Evolutionary conservation across 495 filamentous ascomycete species (phyloP), one percentile per base, ranked within the genome.

Genomic region (Tuber borchii): DNA sequence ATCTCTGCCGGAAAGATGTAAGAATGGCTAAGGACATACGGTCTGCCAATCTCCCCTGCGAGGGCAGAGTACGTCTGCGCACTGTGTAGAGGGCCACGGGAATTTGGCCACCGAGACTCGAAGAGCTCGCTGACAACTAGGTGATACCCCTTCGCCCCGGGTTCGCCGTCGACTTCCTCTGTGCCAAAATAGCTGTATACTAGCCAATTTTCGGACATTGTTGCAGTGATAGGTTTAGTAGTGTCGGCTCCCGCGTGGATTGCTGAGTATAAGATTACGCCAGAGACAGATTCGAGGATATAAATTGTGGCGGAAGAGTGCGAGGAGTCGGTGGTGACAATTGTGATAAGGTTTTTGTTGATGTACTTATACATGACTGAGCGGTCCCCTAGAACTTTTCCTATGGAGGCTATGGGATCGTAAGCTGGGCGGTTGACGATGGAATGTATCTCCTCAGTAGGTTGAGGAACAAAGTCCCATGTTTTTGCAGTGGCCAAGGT

Each of bases 281-380:
- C 96, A 31, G 94, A 94, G 12, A 96, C 88, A 2, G 92, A 91
- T 83, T 98, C 94, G 51, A 99, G 85, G 34, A 98, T 87, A 79
- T 96, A 93, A 77, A 97, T 87, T 1, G 89, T 89, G 12, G 91
- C 90, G 0, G 84, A 86, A 9, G 84, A 86, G 2, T 87, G 83
- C 37, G 85, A 84, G 46, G 90, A 87, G 73, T 91, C 85, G 61
- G 76, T 70, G 12, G 93, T 88, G 1, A 93, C 92, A 72, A 97
- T 86, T 0, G 97, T 88, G 10, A 94, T 86, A 8, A 94, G 86
- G 84, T 98, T 97, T 1, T 92, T 91, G 84, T 94, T 95, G 39
- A 99, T 86, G 83, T 97, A 97, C 85, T 99, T 99, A 88, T 98
- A 99, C 76, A 97, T 87, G 61, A 99, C 95, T 1, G 90, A 91